These are phyloP conservation scores for Fomitopsis serialis DNA, from an alignment of 768 basidiomycete genomes.

Conservation along the genomic window DNA sequence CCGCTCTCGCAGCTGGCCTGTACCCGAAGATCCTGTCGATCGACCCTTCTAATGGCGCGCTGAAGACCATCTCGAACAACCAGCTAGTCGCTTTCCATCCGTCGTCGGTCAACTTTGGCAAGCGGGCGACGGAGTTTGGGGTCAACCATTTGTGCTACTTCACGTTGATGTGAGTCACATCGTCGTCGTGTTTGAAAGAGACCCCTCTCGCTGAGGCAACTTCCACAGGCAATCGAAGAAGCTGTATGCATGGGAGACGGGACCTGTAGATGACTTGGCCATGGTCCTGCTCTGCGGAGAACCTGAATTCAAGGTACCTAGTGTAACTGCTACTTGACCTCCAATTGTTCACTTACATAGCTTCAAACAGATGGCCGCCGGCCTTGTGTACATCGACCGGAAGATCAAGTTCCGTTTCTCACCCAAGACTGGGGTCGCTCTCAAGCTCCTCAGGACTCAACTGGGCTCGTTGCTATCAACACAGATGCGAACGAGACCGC, in stretches of 20 bases:
- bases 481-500: slow-evolving; percentile 58
- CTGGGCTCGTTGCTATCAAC: slow-evolving; percentile 54
- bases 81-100: slow-evolving; percentile 81
- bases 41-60: slow-evolving; percentile 51
- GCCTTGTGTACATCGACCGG: slow-evolving; percentile 74
- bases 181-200: not conserved
- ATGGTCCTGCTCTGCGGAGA: slow-evolving; percentile 87
- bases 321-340: not conserved
- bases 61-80: slow-evolving; percentile 81
- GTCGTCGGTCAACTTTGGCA: slow-evolving; percentile 84
- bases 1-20: slow-evolving; percentile 78
- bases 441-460: slow-evolving; percentile 72
- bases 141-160: slow-evolving; percentile 78
- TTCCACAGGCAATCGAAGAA: slow-evolving; percentile 82
- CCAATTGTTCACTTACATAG: not conserved
- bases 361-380: slow-evolving; percentile 55
- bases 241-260: slow-evolving; percentile 90
- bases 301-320: slow-evolving; percentile 72
- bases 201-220: slow-evolving; percentile 9
- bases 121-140: slow-evolving; percentile 62
- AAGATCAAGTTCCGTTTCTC: slow-evolving; percentile 71
- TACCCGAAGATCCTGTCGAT: slow-evolving; percentile 86
- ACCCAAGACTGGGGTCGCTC: slow-evolving; percentile 70
- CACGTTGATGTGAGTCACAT: slow-evolving; percentile 67
- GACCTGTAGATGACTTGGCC: slow-evolving; percentile 80